phyloP scores from a whole-genome alignment of 495 filamentous ascomycete genomes.

The Neurospora pannonica region DNA sequence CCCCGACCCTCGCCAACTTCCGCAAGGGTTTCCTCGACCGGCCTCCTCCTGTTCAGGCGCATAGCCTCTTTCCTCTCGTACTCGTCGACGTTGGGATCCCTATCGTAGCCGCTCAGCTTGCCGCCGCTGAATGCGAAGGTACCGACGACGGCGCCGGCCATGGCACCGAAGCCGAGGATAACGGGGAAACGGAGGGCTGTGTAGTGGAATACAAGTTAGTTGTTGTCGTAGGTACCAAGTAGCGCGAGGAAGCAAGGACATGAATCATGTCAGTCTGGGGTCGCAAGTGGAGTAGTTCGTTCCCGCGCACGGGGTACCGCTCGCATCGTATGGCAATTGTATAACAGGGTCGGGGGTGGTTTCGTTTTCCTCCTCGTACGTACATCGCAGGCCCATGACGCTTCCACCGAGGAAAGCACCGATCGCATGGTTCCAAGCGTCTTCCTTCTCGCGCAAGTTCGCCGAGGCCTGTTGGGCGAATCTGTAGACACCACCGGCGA shows the following conservation, averaged over 20 bases:
- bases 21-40: slow-evolving; percentile 72
- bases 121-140: slow-evolving; percentile 74
- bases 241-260: neutral
- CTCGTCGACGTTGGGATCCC: slow-evolving; percentile 58
- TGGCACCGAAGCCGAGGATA: slow-evolving; percentile 68
- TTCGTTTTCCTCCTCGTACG: neutral
- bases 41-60: slow-evolving; percentile 63
- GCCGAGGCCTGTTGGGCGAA: slow-evolving; percentile 48
- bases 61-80: slow-evolving; percentile 69
- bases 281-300: neutral
- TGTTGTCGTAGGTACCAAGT: slow-evolving; percentile 19
- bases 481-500: slow-evolving; percentile 69
- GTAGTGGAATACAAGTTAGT: neutral
- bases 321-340: neutral
- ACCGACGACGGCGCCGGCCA: slow-evolving; percentile 53
- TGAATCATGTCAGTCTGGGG: neutral
- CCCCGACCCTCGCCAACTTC: slow-evolving; percentile 86
- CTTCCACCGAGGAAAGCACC: slow-evolving; percentile 31
- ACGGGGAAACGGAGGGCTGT: slow-evolving; percentile 62
- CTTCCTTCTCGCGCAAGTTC: slow-evolving; percentile 39
- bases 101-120: slow-evolving; percentile 46
- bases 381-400: slow-evolving; percentile 30
- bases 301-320: neutral
- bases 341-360: neutral
- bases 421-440: slow-evolving; percentile 28